A percentile compares a stretch with the other conserved stretches of the same genome.
These are phyloP conservation scores for Pythium rhizo-oryzae DNA, from an alignment of 352 stramenopile species.

Conservation along the genomic window DNA sequence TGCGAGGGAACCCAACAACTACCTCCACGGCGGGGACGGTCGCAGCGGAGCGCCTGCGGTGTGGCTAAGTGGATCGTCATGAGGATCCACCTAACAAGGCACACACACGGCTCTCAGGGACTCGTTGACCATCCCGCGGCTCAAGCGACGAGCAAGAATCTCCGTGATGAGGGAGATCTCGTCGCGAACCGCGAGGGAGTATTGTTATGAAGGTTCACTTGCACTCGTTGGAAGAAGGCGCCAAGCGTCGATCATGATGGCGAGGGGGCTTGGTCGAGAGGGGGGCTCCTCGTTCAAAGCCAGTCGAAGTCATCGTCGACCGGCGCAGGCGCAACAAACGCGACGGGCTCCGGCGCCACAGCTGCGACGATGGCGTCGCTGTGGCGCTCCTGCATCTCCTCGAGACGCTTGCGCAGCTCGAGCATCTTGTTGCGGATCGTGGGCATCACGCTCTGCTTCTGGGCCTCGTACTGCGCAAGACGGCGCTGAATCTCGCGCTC, in stretches of 20 bases:
- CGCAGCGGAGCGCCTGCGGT: neutral
- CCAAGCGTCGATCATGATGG: neutral
- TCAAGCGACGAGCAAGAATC: neutral
- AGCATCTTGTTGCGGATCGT: constrained; percentile 36
- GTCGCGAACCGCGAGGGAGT: neutral
- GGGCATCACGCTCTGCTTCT: constrained; percentile 35
- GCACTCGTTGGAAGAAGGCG: neutral
- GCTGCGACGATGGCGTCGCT: neutral
- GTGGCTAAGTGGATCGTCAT: constrained; percentile 12
- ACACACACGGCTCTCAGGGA: neutral
- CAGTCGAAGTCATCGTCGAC: constrained; percentile 33
- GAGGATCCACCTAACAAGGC: constrained; percentile 9
- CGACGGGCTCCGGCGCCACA: neutral
- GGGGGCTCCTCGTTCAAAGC: constrained; percentile 18
- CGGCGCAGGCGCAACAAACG: neutral
- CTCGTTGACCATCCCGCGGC: neutral
- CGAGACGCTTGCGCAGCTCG: constrained; percentile 30
- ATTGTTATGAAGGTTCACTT: neutral
- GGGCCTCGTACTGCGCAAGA: constrained; percentile 21
- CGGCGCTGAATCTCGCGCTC: constrained; percentile 20
- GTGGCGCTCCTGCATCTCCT: constrained; percentile 26
- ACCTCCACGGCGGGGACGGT: neutral
- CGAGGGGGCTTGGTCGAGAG: neutral
- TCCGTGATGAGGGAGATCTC: constrained; percentile 24
- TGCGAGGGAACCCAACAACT: neutral